Percentiles rank a stretch among this genome's conserved stretches.
phyloP scores from a whole-genome alignment of 257 asterid genomes.

The Paraleonurus japonicus region DNA sequence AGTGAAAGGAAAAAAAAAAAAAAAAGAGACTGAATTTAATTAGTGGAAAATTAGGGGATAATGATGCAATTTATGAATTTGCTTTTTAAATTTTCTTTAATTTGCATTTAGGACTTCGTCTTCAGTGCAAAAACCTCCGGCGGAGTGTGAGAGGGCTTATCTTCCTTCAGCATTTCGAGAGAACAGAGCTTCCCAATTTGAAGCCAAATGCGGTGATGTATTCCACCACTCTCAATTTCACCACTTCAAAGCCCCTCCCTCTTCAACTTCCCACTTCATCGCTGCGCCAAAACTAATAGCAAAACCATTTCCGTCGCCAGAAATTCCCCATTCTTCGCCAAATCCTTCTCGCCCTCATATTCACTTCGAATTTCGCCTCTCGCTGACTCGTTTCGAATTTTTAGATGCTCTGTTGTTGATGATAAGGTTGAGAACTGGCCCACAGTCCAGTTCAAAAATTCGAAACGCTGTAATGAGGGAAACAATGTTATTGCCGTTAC shows the following conservation, averaged over 20 bases:
- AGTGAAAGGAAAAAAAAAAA: too few relatives aligned
- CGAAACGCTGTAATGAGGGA: conserved; percentile 28
- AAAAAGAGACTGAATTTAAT: too few relatives aligned
- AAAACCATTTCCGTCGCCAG: conserved; percentile 18
- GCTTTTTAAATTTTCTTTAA: background rate
- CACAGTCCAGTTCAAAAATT: conserved; percentile 1
- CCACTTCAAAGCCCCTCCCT: conserved; percentile 27
- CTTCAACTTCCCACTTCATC: conserved; percentile 28
- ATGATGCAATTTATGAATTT: background rate
- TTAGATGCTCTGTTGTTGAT: conserved; percentile 23
- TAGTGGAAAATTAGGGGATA: too few relatives aligned
- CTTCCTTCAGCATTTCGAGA: conserved; percentile 12
- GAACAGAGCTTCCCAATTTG: background rate
- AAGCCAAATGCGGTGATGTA: conserved; percentile 37
- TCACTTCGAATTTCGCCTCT: conserved; percentile 23
- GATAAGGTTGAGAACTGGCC: conserved; percentile 7
- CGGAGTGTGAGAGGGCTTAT: conserved; percentile 24
- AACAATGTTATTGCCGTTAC: conserved; percentile 34
- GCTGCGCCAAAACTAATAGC: conserved; percentile 29
- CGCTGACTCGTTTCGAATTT: conserved; percentile 21
- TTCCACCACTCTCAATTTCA: conserved; percentile 33
- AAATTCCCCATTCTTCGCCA: conserved; percentile 26
- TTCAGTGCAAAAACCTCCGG: conserved; percentile 4
- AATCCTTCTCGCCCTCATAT: conserved; percentile 20
- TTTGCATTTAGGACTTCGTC: conserved; percentile 13